Evolutionary conservation across 371 early-diverging fungal species (phyloP).

Genomic region (Mortierella sp.): DNA sequence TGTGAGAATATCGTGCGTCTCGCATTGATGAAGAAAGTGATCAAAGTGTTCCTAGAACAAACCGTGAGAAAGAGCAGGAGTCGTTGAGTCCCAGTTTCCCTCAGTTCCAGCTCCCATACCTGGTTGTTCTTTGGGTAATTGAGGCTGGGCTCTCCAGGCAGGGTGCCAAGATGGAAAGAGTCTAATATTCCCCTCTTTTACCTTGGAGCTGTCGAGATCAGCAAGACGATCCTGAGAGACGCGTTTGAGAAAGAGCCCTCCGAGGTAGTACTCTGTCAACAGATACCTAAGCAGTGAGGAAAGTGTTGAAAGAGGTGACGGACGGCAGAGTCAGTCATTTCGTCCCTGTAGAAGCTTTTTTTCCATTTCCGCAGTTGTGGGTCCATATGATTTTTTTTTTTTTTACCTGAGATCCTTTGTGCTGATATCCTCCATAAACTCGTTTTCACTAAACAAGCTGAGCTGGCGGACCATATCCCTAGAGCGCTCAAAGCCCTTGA

Average conservation of each 20-base stretch:
- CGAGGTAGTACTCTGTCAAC: slow-evolving; percentile 81
- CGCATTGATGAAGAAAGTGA: slow-evolving; percentile 67
- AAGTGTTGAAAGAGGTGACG: no score
- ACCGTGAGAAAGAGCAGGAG: no score
- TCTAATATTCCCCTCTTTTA: no score
- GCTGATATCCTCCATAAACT: slow-evolving; percentile 87
- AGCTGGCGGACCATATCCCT: slow-evolving; percentile 65
- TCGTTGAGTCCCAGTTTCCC: no score
- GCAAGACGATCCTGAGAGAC: slow-evolving; percentile 58
- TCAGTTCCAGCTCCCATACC: no score
- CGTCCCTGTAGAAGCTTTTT: no score
- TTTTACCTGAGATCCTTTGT: slow-evolving; percentile 77
- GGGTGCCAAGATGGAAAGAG: no score
- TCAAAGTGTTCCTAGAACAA: slow-evolving; percentile 54
- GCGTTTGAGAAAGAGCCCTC: slow-evolving; percentile 70
- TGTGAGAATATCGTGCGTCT: slow-evolving; percentile 68
- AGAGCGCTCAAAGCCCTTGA: slow-evolving; percentile 61
- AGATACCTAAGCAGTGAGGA: slow-evolving; percentile 63
- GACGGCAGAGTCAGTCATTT: no score
- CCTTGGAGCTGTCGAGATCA: slow-evolving; percentile 63
- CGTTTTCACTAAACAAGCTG: slow-evolving; percentile 87
- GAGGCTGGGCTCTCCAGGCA: no score
- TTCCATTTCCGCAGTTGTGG: no score
- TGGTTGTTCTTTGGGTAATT: no score
- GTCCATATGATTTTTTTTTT: not conserved